These are phyloP conservation scores for Pleurotus pulmonarius DNA, from an alignment of 768 basidiomycete species.

Conservation along the genomic window DNA sequence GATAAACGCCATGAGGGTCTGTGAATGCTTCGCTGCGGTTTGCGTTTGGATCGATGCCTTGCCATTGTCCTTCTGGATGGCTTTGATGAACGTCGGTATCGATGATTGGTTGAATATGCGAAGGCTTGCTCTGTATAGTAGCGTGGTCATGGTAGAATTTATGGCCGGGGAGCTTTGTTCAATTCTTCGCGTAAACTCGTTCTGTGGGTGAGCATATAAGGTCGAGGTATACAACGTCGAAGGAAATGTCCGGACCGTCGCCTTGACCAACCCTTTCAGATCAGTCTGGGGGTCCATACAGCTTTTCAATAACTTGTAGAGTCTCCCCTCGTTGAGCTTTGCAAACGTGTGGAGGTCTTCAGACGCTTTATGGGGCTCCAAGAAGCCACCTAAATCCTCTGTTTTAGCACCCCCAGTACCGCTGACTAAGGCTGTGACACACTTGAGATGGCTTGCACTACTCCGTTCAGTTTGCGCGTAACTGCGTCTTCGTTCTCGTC, in stretches of 20 bases:
- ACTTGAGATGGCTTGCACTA: slow-evolving; percentile 64
- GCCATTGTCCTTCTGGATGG: slow-evolving; percentile 47
- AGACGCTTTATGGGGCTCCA: slow-evolving; percentile 68
- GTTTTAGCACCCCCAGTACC: slow-evolving; percentile 4
- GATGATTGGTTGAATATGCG: slow-evolving; percentile 83
- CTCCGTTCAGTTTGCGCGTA: slow-evolving; percentile 44
- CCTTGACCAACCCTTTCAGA: slow-evolving; percentile 74
- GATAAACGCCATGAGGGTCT: slow-evolving; percentile 50
- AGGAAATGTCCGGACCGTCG: slow-evolving; percentile 49
- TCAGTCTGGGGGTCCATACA: slow-evolving; percentile 85
- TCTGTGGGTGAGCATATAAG: slow-evolving; percentile 32
- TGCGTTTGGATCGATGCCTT: slow-evolving; percentile 29
- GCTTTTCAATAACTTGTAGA: slow-evolving; percentile 81
- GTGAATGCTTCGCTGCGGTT: slow-evolving; percentile 43
- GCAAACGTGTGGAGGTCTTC: slow-evolving; percentile 85
- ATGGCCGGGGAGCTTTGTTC: slow-evolving; percentile 65
- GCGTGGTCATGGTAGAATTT: slow-evolving; percentile 59
- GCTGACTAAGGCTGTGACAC: slow-evolving; percentile 17
- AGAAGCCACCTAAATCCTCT: slow-evolving; percentile 39
- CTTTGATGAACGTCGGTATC: slow-evolving; percentile 75
- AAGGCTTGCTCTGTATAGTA: slow-evolving; percentile 69
- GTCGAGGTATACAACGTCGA: neutral
- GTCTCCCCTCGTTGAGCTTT: slow-evolving; percentile 76
- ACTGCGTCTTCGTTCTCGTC: slow-evolving; percentile 76
- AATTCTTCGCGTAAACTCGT: slow-evolving; percentile 74